Conservation (phyloP, 106 monocot species). For the Gastrodia elata region DNA sequence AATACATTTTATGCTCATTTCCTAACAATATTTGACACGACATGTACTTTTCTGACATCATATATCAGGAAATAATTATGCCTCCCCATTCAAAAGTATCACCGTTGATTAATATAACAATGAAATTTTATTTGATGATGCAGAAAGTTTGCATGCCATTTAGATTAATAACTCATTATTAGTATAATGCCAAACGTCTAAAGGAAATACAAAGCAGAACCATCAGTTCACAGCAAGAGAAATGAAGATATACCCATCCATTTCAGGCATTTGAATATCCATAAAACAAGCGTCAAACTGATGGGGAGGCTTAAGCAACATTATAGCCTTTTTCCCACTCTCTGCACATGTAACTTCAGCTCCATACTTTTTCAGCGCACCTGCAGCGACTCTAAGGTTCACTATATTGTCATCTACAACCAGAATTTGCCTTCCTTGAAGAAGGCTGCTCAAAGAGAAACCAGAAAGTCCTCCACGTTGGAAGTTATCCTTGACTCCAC, state of each 20-base stretch:
- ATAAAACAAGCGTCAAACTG: constrained; percentile 81
- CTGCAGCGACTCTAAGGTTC: constrained; percentile 77
- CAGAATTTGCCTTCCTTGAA: constrained; percentile 54
- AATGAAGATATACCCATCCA: constrained; percentile 47
- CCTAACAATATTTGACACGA: too few relatives aligned
- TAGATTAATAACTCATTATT: background rate
- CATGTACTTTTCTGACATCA: background rate
- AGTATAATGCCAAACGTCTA: background rate
- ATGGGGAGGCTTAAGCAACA: constrained; percentile 63
- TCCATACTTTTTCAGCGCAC: constrained; percentile 81
- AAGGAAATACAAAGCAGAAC: background rate
- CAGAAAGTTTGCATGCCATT: background rate
- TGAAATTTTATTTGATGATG: background rate
- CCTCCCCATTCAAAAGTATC: background rate
- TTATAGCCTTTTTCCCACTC: constrained; percentile 61
- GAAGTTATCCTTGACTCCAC: constrained; percentile 30
- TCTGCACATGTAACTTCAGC: constrained; percentile 69
- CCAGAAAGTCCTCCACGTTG: constrained; percentile 34
- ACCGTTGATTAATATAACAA: background rate
- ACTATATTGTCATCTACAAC: constrained; percentile 83
- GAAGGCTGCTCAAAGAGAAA: constrained; percentile 42
- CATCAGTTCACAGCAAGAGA: background rate
- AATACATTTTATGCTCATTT: too few relatives aligned
- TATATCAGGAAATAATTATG: background rate
- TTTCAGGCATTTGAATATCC: constrained; percentile 92